These are phyloP conservation scores for Boletellus ananiceps DNA, from an alignment of 768 basidiomycete genomes.

Conservation along the genomic window DNA sequence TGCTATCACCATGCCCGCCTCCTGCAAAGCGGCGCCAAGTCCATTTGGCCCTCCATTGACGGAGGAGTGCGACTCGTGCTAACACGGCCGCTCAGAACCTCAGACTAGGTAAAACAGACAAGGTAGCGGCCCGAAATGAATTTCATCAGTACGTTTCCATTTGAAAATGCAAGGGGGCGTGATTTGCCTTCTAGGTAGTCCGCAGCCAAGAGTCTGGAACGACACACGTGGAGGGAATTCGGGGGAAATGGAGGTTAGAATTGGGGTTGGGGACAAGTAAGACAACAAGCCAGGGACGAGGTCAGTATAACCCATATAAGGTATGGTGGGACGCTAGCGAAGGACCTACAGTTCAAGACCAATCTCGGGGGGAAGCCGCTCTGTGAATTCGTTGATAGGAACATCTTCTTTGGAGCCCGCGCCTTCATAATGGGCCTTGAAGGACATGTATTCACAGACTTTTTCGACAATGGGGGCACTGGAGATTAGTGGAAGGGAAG, in stretches of 20 bases:
- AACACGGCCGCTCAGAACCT: not conserved
- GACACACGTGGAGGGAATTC: not conserved
- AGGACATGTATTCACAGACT: constrained; percentile 84
- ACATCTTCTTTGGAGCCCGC: constrained; percentile 69
- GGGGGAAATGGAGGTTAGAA: constrained; percentile 1
- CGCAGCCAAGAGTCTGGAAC: constrained; percentile 51
- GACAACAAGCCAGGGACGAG: not conserved
- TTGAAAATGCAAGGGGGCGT: constrained; percentile 13
- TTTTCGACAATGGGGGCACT: constrained; percentile 79
- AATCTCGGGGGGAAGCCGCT: constrained; percentile 82
- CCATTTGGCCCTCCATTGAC: not conserved
- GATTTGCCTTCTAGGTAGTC: constrained; percentile 60
- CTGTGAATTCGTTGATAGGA: constrained; percentile 70
- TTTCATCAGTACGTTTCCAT: constrained; percentile 13
- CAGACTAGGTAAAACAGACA: constrained; percentile 8
- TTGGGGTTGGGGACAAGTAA: constrained; percentile 4
- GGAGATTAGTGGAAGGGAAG: not conserved
- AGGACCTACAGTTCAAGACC: constrained; percentile 79
- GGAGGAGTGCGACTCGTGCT: not conserved
- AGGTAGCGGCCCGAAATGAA: constrained; percentile 4
- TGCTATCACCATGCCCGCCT: not conserved
- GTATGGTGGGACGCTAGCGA: not conserved
- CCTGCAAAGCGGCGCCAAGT: not conserved
- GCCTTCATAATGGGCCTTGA: constrained; percentile 76
- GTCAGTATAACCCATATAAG: constrained; percentile 11